Conservation (phyloP, 768 basidiomycete genomes). For the Suillus sp. region DNA sequence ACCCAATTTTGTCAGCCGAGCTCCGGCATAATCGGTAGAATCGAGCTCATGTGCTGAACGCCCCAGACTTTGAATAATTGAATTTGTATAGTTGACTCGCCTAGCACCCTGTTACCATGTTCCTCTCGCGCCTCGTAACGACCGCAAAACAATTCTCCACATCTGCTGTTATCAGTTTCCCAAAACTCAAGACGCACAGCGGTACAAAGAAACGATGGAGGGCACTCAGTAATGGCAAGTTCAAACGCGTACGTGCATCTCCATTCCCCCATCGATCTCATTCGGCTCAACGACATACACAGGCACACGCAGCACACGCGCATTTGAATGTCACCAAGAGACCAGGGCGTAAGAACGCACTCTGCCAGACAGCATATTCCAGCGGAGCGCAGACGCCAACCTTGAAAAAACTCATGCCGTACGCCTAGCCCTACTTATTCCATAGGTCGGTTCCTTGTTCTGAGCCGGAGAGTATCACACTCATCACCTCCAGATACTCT, state of each 20-base stretch:
- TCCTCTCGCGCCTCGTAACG: conserved; percentile 29
- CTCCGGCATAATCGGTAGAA: neutral
- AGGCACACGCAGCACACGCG: conserved; percentile 73
- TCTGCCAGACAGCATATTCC: conserved; percentile 69
- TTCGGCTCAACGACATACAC: neutral
- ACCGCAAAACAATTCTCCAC: conserved; percentile 58
- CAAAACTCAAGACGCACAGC: conserved; percentile 80
- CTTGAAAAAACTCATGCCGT: conserved; percentile 73
- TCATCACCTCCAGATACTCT: neutral
- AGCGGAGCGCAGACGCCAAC: conserved; percentile 62
- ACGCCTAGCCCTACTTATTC: conserved; percentile 44
- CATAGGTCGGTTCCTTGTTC: conserved; percentile 21
- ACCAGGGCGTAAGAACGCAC: conserved; percentile 63
- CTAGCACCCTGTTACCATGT: conserved; percentile 33
- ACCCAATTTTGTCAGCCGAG: neutral
- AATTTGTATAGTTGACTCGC: neutral
- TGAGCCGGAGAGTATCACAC: neutral
- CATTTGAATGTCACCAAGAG: conserved; percentile 75
- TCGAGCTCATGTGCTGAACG: no score
- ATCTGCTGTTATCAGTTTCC: conserved; percentile 55
- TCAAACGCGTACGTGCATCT: conserved; percentile 67
- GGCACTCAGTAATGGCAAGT: conserved; percentile 63
- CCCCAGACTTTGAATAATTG: neutral
- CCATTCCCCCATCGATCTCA: neutral
- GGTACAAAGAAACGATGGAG: conserved; percentile 84